phyloP scores from a whole-genome alignment of 2,329 filamentous ascomycete species.

The Penicillium crustosum region DNA sequence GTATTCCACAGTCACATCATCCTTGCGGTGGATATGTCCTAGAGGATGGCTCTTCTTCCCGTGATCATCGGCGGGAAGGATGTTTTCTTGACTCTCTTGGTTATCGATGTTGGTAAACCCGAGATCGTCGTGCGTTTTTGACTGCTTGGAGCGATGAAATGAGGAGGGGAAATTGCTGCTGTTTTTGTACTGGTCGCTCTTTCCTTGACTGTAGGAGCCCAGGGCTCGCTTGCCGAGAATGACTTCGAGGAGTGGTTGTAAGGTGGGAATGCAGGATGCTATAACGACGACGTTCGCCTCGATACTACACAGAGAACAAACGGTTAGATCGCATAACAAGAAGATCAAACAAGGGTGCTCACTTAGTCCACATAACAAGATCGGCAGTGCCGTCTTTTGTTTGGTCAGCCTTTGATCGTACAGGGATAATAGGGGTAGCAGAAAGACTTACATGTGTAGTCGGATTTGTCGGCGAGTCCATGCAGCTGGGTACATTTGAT shows the following conservation, averaged over 20 bases:
- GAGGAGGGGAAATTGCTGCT: conserved; percentile 8
- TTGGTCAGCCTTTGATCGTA: conserved; percentile 1
- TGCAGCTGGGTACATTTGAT: conserved; percentile 35
- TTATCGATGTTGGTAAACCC: conserved; percentile 19
- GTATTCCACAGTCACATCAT: conserved; percentile 19
- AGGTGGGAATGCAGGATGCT: conserved; percentile 37
- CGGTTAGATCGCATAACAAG: background rate
- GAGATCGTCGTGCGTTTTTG: conserved; percentile 8
- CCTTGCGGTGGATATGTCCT: conserved; percentile 16
- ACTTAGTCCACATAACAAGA: conserved; percentile 50
- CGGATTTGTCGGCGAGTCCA: conserved; percentile 25
- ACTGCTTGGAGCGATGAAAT: conserved; percentile 11
- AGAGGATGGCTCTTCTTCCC: conserved; percentile 1
- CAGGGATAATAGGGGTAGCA: background rate
- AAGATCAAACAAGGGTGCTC: background rate
- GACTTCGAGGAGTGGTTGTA: conserved; percentile 34
- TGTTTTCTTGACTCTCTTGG: conserved; percentile 24
- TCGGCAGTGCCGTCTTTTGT: conserved; percentile 38
- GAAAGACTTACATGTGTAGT: conserved; percentile 33
- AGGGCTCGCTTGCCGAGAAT: conserved; percentile 18
- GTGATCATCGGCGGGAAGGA: conserved; percentile 14
- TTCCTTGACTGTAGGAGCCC: conserved; percentile 16
- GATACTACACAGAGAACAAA: conserved; percentile 18
- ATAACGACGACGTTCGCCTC: conserved; percentile 36
- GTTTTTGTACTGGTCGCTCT: conserved; percentile 12